Conservation (phyloP, 2,329 filamentous ascomycete genomes). For the Lecanicillium sp. region DNA sequence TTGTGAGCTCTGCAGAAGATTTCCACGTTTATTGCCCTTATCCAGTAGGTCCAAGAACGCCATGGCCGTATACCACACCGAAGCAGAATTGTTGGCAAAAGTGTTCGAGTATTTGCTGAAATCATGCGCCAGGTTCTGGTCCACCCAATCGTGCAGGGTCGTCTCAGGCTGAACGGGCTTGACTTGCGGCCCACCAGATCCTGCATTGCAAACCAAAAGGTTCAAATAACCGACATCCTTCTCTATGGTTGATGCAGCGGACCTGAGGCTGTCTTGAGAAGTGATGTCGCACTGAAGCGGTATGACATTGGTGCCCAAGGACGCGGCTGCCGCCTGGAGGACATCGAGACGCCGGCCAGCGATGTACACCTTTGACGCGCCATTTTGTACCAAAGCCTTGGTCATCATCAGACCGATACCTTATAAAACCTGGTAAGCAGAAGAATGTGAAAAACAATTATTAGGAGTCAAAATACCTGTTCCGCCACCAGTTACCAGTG, state of each 20-base stretch:
- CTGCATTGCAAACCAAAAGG: conserved; percentile 64
- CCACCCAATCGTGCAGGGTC: conserved; percentile 37
- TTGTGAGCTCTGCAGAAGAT: conserved; percentile 46
- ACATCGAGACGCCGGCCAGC: conserved; percentile 43
- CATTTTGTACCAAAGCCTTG: conserved; percentile 45
- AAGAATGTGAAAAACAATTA: too few species aligned
- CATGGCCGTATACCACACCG: conserved; percentile 68
- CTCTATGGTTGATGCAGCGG: conserved; percentile 51
- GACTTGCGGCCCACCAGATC: conserved; percentile 54
- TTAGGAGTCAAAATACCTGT: conserved; percentile 41
- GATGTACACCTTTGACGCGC: conserved; percentile 52
- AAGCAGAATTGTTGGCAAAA: conserved; percentile 62
- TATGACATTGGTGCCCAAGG: conserved; percentile 33
- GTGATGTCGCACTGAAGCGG: conserved; percentile 44
- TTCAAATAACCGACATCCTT: conserved; percentile 58
- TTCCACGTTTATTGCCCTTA: conserved; percentile 53
- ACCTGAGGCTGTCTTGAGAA: conserved; percentile 44
- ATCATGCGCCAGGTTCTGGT: conserved; percentile 43
- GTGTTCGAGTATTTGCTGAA: conserved; percentile 58
- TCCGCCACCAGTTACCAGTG: conserved; percentile 53
- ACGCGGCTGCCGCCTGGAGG: conserved; percentile 39
- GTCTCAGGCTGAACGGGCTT: conserved; percentile 24
- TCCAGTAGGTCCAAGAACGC: conserved; percentile 64
- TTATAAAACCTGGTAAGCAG: conserved; percentile 18
- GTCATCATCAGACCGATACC: conserved; percentile 56